Base-by-base conservation (phyloP, 2,329 filamentous ascomycete species). In the Penicillium sclerotigenum region DNA sequence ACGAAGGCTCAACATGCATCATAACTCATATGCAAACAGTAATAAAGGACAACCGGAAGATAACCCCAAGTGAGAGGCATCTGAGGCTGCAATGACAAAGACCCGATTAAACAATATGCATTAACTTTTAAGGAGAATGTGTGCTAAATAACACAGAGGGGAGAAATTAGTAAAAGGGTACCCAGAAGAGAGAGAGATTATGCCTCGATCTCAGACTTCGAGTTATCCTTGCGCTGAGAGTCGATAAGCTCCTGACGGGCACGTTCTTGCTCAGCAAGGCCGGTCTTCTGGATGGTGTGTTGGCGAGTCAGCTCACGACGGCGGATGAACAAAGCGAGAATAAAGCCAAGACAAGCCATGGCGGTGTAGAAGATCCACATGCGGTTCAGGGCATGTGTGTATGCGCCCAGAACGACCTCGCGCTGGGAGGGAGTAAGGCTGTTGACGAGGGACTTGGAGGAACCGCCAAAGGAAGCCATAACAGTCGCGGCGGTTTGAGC, bases 161-260 rank as follows among this genome's bases (percentile, higher is more conserved):
- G 7, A 20, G 31, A 18, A 16, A 22, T 28, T 34, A 54, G 3
- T 6, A 38, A 22, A 10, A 26, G 33, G 18, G 28, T 46, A 33
- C 22, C 28, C 5, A 49, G 16, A 22, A 11, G 13, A 6, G 16
- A 36, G 16, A 24, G 29, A 41, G 1, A 14, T 54, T 59, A 65
- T 10, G 43, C 62, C 28, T 66, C 62, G 10, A 36, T 26, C 40
- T 60, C 78, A 89, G 88, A 72, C 87, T 89, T 66, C 84, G 87
- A 65, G 87, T 87, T 59, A 83, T 87, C 70, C 81, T 92, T 60
- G 38, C 56, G 59, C 46, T 60, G 45, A n/a, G 43, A 53, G 72
- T 91, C 61, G 14, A 65, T 63, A 48, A 68, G 68, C 55, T 75
- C 74, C 62, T 71, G 68, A 36, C 77, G 67, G 10, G 73, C 74